Evolutionary conservation across 805 yeast species (phyloP).

Genomic region (Maudiozyma saulgeensis): DNA sequence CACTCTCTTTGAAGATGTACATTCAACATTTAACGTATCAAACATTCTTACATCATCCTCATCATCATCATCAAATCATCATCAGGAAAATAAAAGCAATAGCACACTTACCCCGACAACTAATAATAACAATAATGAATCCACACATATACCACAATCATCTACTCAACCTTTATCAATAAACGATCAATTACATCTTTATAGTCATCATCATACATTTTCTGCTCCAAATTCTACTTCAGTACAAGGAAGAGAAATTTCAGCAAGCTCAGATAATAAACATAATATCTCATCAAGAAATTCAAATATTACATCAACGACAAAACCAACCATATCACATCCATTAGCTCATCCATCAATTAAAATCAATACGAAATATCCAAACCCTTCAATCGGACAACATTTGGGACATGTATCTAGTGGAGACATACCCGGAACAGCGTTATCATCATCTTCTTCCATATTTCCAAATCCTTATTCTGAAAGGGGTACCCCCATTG

Average conservation of each 20-base stretch:
- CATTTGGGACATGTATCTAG: background rate
- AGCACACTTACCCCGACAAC: background rate
- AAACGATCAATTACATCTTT: background rate
- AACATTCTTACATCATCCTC: conserved; percentile 8
- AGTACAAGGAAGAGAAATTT: background rate
- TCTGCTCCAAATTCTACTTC: background rate
- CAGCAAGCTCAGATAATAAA: background rate
- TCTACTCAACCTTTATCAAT: background rate
- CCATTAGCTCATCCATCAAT: background rate
- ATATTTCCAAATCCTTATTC: conserved; percentile 1
- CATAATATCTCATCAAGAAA: too few species aligned
- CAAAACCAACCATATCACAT: background rate
- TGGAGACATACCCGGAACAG: background rate
- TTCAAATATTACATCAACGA: background rate
- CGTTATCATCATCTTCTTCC: background rate
- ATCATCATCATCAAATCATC: background rate
- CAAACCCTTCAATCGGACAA: background rate
- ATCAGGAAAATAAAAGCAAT: background rate
- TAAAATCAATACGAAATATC: background rate
- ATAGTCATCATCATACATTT: background rate
- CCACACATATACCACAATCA: background rate
- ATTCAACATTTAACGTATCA: conserved; percentile 12
- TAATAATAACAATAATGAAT: background rate
- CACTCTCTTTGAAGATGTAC: conserved; percentile 15
- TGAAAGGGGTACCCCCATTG: background rate